Evolutionary conservation across 164 flowering plant species (phyloP).

Genomic region (Amborella trichopoda): DNA sequence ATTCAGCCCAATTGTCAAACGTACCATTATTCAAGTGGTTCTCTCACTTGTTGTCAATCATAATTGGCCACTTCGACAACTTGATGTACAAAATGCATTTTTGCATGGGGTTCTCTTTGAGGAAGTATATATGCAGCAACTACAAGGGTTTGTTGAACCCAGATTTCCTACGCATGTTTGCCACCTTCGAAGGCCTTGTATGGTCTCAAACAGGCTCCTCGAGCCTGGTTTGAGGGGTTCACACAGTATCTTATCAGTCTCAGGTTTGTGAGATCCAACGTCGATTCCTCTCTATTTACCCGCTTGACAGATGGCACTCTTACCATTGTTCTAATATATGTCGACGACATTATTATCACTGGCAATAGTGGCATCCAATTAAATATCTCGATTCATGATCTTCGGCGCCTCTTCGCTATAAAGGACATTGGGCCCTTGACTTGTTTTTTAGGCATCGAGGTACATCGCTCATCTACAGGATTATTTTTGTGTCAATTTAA

Average conservation of each 20-base stretch:
- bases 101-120: background rate
- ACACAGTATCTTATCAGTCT: background rate
- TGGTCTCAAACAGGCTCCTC: slow-evolving; percentile 2
- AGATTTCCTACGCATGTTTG: background rate
- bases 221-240: background rate
- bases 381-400: too few species aligned
- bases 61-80: background rate
- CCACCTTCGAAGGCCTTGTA: background rate
- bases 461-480: background rate
- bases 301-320: background rate
- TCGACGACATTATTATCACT: background rate
- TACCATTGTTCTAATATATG: background rate
- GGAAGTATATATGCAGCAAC: slow-evolving; percentile 1
- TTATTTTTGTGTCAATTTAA: background rate
- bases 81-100: slow-evolving; percentile 1
- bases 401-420: too few species aligned
- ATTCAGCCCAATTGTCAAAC: slow-evolving; percentile 2
- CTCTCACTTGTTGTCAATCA: background rate
- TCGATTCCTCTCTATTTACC: slow-evolving; percentile 1
- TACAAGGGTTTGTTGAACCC: background rate
- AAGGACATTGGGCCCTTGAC: background rate
- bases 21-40: background rate
- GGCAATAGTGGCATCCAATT: too few species aligned
- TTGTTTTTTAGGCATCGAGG: background rate
- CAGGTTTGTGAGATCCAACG: background rate